These are phyloP conservation scores for Leccinum boreale DNA, from an alignment of 768 basidiomycete genomes.

Conservation along the genomic window DNA sequence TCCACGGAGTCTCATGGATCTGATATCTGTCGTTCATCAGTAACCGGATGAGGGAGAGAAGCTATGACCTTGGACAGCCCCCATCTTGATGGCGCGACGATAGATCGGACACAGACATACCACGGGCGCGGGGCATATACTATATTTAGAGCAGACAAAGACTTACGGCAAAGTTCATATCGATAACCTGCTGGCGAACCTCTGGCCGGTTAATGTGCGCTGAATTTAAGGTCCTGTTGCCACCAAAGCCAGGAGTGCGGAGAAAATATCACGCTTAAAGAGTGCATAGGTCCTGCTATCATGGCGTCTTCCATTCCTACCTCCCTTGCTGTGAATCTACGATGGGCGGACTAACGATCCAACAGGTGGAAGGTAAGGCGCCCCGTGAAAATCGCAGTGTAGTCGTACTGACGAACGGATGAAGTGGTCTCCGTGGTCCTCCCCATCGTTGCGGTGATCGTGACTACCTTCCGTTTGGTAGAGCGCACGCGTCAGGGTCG, in stretches of 20 bases:
- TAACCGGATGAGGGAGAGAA: neutral
- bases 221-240: neutral
- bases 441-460: neutral
- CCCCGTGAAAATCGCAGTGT: neutral
- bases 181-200: neutral
- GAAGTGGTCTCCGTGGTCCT: neutral
- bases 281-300: neutral
- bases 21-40: neutral
- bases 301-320: neutral
- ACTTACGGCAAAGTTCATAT: neutral
- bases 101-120: neutral
- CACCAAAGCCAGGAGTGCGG: neutral
- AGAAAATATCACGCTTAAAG: neutral
- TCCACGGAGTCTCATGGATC: neutral
- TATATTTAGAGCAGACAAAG: neutral
- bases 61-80: neutral
- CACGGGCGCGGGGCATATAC: neutral
- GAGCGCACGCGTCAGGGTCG: slow-evolving; percentile 1
- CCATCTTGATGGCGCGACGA: neutral
- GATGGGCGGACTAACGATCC: slow-evolving; percentile 1
- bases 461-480: neutral
- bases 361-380: slow-evolving; percentile 1
- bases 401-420: neutral
- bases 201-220: neutral
- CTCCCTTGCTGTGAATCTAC: neutral